Conservation (phyloP, 2,329 filamentous ascomycete genomes). For the Phialophora expanda region DNA sequence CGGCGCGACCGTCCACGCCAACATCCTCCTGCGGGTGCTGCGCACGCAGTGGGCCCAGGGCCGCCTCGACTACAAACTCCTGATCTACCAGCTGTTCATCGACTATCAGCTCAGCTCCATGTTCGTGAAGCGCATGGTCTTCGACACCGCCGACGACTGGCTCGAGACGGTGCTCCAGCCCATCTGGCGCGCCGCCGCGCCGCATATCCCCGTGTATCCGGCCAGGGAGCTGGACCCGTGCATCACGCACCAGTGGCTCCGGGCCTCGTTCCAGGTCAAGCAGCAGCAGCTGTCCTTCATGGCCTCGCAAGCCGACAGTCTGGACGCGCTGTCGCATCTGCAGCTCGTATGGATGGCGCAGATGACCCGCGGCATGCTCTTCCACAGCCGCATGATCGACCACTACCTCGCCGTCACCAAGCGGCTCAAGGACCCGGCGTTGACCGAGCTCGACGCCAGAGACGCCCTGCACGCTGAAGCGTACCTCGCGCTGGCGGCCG, state of each 20-base stretch:
- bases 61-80: slow-evolving; percentile 1
- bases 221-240: neutral
- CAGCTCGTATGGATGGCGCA: slow-evolving; percentile 1
- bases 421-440: neutral
- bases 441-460: neutral
- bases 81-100: slow-evolving; percentile 5
- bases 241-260: neutral
- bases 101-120: slow-evolving; percentile 3
- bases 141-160: slow-evolving; percentile 1
- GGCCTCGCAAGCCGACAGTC: neutral
- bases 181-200: neutral
- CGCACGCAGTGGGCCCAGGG: neutral
- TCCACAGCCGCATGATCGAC: slow-evolving; percentile 8
- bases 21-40: neutral
- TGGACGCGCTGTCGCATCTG: slow-evolving; percentile 1
- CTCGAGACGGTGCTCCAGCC: neutral
- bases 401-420: neutral
- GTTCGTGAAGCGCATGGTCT: slow-evolving; percentile 7
- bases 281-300: slow-evolving; percentile 1
- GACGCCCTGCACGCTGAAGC: neutral
- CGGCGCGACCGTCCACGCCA: slow-evolving; percentile 4
- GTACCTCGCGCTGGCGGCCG: neutral
- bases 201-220: neutral
- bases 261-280: neutral
- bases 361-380: slow-evolving; percentile 1